Percentiles rank a stretch among this genome's conserved stretches.
Evolutionary conservation across 352 stramenopile species (phyloP).

Genomic region (Peronosclerospora sorghi): DNA sequence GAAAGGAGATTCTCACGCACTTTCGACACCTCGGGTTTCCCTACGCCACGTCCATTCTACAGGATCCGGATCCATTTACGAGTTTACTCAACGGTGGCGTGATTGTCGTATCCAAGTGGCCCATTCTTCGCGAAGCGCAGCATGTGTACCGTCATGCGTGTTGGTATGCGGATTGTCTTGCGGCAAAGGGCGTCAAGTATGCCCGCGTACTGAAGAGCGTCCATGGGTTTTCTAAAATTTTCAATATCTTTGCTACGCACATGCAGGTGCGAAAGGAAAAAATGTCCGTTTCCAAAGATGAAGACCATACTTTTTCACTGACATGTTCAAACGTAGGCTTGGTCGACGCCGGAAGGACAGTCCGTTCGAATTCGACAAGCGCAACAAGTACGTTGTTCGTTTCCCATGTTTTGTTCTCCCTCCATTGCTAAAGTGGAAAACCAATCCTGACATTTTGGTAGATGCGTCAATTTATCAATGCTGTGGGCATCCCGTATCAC

Average conservation of each 20-base stretch:
- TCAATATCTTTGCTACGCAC: slow-evolving; percentile 80
- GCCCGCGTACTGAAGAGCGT: slow-evolving; percentile 58
- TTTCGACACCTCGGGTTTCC: slow-evolving; percentile 44
- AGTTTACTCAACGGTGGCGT: slow-evolving; percentile 75
- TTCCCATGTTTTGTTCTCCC: neutral
- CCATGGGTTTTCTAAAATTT: slow-evolving; percentile 41
- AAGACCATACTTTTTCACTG: no score
- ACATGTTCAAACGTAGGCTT: slow-evolving; percentile 27
- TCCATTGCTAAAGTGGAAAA: no score
- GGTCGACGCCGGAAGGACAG: slow-evolving; percentile 55
- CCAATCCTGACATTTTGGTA: slow-evolving; percentile 8
- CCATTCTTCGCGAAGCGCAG: slow-evolving; percentile 64
- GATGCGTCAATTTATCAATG: slow-evolving; percentile 58
- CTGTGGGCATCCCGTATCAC: slow-evolving; percentile 42
- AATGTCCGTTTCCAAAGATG: no score
- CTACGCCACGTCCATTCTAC: slow-evolving; percentile 57
- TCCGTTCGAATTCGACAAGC: slow-evolving; percentile 58
- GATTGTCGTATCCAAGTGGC: slow-evolving; percentile 74
- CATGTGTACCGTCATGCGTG: slow-evolving; percentile 68
- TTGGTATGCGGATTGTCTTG: slow-evolving; percentile 75
- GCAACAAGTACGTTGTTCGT: slow-evolving; percentile 29
- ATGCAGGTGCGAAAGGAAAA: slow-evolving; percentile 41
- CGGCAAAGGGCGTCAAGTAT: slow-evolving; percentile 79
- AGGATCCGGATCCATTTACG: slow-evolving; percentile 72
- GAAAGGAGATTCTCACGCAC: slow-evolving; percentile 45